Percentiles rank a stretch among this genome's conserved stretches.
Conservation (phyloP, 139 green algal genomes). For the Chlorella sp. region DNA sequence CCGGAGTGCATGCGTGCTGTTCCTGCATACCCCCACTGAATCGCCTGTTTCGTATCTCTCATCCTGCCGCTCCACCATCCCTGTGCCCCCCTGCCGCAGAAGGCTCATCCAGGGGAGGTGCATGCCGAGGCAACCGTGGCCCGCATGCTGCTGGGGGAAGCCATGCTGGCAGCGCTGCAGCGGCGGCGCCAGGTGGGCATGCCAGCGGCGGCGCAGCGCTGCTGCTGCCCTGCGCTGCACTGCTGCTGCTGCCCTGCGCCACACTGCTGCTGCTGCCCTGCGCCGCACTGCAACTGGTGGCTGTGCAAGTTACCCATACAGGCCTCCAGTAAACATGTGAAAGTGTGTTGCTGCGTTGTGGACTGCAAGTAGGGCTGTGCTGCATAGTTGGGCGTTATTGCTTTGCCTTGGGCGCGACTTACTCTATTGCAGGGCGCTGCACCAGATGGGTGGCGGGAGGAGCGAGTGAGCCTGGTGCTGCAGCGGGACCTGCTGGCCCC, state of each 20-base stretch:
- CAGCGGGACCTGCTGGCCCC: background rate
- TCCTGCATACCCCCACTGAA: no score
- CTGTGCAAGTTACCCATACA: no score
- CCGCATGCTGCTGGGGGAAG: background rate
- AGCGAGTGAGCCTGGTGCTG: background rate
- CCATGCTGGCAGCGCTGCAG: slow-evolving; percentile 8
- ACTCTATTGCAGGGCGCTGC: background rate
- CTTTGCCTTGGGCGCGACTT: no score
- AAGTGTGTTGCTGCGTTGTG: no score
- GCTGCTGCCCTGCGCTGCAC: background rate
- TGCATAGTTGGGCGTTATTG: no score
- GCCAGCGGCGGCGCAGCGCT: background rate
- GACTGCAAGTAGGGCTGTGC: no score
- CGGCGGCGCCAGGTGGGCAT: background rate
- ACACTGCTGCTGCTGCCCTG: no score
- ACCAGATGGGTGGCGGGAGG: background rate
- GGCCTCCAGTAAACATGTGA: no score
- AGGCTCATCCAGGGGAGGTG: background rate
- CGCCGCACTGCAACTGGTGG: no score
- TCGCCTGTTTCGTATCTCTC: background rate
- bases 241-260: no score
- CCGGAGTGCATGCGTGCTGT: no score
- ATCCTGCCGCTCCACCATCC: background rate
- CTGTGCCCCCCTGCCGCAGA: background rate
- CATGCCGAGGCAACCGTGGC: background rate